phyloP scores from a whole-genome alignment of 345 rosid species.

The Carallia brachiata region DNA sequence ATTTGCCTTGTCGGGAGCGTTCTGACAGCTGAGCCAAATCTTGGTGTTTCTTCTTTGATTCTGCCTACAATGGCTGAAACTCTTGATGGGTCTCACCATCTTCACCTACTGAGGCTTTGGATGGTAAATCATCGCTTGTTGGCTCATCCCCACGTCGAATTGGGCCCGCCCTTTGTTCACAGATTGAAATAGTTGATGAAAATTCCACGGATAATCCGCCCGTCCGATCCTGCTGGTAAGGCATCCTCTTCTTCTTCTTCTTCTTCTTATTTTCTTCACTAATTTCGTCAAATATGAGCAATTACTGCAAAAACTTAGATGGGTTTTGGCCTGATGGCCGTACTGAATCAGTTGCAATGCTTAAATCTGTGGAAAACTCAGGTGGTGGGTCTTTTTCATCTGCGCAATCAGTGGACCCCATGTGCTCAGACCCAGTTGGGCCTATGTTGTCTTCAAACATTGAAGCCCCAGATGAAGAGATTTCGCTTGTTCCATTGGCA shows the following conservation, averaged over 20 bases:
- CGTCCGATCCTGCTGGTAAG: neutral
- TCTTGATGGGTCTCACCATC: constrained; percentile 1
- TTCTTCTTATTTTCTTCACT: neutral
- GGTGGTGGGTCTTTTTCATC: no score
- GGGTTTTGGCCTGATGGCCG: neutral
- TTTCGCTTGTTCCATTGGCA: neutral
- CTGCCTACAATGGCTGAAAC: neutral
- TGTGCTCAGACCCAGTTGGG: neutral
- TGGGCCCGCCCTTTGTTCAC: neutral
- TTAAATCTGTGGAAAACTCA: neutral
- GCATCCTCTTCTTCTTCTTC: neutral
- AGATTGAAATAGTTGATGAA: neutral
- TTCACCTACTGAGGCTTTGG: neutral
- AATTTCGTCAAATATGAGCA: neutral
- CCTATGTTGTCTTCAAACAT: neutral
- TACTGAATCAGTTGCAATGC: no score
- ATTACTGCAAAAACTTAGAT: neutral
- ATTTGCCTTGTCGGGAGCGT: neutral
- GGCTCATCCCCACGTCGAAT: neutral
- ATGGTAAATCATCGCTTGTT: neutral
- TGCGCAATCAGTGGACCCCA: no score
- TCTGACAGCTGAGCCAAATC: neutral
- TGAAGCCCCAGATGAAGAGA: neutral
- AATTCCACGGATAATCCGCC: neutral
- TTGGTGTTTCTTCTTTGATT: neutral